These are phyloP conservation scores for Pleurostoma richardsiae DNA, from an alignment of 2,329 filamentous ascomycete species.

Conservation along the genomic window DNA sequence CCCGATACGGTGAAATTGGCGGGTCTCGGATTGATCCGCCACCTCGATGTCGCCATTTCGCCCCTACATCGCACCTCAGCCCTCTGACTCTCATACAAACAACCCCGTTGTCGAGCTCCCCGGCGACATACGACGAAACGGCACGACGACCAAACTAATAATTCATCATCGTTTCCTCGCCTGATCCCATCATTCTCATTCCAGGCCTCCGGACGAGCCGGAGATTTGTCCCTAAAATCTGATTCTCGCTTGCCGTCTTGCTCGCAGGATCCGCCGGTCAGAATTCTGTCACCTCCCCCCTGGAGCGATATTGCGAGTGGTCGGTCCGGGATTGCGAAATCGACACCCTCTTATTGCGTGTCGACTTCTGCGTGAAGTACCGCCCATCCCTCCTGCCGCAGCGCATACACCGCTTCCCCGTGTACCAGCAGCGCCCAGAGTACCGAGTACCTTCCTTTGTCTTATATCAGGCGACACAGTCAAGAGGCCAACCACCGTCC, in stretches of 20 bases:
- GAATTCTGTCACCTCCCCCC: too few relatives aligned
- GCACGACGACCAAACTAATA: background rate
- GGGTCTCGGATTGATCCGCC: background rate
- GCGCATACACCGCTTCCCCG: background rate
- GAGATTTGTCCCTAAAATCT: constrained; percentile 3
- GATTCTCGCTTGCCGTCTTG: too few relatives aligned
- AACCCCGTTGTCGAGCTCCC: background rate
- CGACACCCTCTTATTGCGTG: background rate
- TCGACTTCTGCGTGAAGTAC: background rate
- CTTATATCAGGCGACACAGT: background rate
- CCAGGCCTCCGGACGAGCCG: constrained; percentile 1
- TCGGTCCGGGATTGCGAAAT: background rate
- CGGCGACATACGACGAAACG: background rate
- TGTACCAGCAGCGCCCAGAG: too few relatives aligned
- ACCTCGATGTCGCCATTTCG: constrained; percentile 9
- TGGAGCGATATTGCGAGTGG: too few relatives aligned
- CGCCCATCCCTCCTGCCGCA: background rate
- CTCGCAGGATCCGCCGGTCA: too few relatives aligned
- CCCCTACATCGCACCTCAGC: constrained; percentile 9
- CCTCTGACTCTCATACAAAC: background rate
- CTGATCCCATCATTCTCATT: constrained; percentile 1
- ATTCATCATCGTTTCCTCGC: background rate
- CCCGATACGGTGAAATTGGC: too few relatives aligned
- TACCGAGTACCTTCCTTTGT: background rate
- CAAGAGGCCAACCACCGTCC: background rate